Conservation (phyloP, 1,284 basidiomycete genomes). For the Rhodotorula sp. region DNA sequence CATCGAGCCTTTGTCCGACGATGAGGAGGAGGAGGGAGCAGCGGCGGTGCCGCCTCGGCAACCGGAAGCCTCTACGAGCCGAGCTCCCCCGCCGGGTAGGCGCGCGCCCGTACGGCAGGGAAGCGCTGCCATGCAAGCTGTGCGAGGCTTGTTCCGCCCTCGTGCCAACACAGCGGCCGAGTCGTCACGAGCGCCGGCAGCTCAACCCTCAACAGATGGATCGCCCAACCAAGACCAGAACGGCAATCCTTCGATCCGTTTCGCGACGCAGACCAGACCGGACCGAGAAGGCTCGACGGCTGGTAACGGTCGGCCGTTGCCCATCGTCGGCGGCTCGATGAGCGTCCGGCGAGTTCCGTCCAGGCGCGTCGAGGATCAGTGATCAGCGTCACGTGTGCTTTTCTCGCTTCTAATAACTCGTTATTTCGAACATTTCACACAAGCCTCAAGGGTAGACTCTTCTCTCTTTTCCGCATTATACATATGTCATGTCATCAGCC, state of each 20-base stretch:
- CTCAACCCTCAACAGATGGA: neutral
- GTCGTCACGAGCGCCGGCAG: neutral
- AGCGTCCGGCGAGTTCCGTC: constrained; percentile 23
- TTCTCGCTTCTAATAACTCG: neutral
- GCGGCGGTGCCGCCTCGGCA: neutral
- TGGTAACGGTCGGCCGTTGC: constrained; percentile 28
- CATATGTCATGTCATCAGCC: too few species aligned
- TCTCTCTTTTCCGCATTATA: too few species aligned
- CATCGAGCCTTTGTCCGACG: constrained; percentile 28
- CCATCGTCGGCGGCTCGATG: constrained; percentile 26
- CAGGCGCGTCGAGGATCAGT: neutral
- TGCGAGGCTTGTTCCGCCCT: constrained; percentile 27
- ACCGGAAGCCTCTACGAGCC: neutral
- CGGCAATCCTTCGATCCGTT: constrained; percentile 22
- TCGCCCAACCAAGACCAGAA: neutral
- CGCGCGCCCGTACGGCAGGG: constrained; percentile 6
- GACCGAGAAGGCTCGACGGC: constrained; percentile 10
- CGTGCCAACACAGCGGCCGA: neutral
- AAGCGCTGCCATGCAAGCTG: constrained; percentile 17
- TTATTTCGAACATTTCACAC: neutral
- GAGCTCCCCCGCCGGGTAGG: neutral
- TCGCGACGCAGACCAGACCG: constrained; percentile 24
- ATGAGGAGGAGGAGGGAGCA: constrained; percentile 9
- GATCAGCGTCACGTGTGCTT: neutral
- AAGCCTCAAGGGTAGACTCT: too few species aligned